Base-by-base conservation (phyloP, 2,329 filamentous ascomycete species). In the Rhynchosporium graminicola region DNA sequence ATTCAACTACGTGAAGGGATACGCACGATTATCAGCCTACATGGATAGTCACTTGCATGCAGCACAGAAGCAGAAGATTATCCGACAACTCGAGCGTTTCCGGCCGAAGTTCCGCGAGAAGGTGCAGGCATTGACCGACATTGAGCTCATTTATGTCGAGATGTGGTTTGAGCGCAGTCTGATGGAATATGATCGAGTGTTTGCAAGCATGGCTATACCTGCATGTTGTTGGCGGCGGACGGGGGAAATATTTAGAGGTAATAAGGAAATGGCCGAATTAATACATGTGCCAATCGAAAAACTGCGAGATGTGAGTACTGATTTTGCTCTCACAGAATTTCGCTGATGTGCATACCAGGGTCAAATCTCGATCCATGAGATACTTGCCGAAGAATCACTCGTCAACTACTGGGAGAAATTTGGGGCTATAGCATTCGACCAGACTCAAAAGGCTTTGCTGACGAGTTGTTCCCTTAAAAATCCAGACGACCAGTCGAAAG, bases 391-490 rank as follows among this genome's bases (percentile, higher is more conserved):
- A 78, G 92, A 96, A 65, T 96, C 93, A 46, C 85, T 97, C 64
- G 95, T 98, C 60, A 91, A 91, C 71, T 99, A 99, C 73, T 99
- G 95, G 95, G 95, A 99, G 77, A 97, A 99, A 73, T 99, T 99
- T 73, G 93, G 94, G 57, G 94, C 92, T 4, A 98, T 99, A 71
- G 96, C 95, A 9, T 99, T 99, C 76, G 95, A 99, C 74, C 87
- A 89, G 62, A 88, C 86, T 9, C 95, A 98, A 74, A 97, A 99
- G 75, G 96, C 94, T 28, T 91, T 99, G 72, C 80, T 99, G 69
- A 99, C 95, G 28, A 94, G 91, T 68, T 99, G 95, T 74, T 89
- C 91, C 10, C 79, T 99, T 65, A 97, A 97, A 76, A 93, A 87
- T 68, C 93, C 91, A 3, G 85, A 87, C 66, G 82, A 86, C 57